Conservation (phyloP, 441 rosid species). For the Euphorbia schlechtendalii region DNA sequence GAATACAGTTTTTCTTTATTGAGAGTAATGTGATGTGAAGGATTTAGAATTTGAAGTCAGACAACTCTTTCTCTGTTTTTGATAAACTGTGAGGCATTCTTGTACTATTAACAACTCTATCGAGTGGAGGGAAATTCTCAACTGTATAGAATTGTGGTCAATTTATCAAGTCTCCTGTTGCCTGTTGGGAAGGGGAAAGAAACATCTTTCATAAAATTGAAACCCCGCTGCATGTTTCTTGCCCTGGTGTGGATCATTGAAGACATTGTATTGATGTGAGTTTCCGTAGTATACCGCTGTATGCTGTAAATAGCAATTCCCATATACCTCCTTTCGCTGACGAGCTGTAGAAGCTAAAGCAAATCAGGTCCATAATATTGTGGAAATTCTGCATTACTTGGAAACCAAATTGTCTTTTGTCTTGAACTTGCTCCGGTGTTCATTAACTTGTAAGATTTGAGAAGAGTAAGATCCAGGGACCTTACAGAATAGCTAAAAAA, state of each 20-base stretch:
- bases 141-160: neutral
- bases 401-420: neutral
- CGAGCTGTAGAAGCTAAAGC: neutral
- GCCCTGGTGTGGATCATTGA: no score
- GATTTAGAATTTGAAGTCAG: neutral
- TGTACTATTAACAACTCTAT: neutral
- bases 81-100: neutral
- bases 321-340: neutral
- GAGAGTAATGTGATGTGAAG: neutral
- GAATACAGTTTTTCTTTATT: neutral
- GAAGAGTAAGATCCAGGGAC: neutral
- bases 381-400: neutral
- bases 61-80: neutral
- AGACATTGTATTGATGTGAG: no score
- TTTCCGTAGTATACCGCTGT: no score
- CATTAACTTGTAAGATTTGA: neutral
- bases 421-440: neutral
- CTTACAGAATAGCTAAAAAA: no score
- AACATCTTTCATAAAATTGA: no score
- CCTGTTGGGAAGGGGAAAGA: neutral
- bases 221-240: no score
- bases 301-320: no score
- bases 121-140: neutral
- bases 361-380: no score
- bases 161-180: neutral